Base-by-base conservation (phyloP, 495 filamentous ascomycete genomes). In the Penicillium robsamsonii region DNA sequence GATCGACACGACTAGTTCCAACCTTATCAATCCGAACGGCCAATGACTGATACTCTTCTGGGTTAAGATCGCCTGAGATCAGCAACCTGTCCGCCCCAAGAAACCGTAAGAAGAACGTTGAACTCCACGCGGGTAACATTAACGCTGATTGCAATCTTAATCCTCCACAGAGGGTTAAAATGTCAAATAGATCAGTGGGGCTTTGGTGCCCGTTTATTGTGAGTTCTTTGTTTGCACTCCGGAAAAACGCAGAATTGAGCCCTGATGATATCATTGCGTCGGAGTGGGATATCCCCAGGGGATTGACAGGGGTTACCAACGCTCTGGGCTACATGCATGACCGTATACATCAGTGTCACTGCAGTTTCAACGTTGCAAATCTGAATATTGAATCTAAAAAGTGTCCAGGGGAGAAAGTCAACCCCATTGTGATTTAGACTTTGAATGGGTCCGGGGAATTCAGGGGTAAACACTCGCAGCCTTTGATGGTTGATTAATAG, bases 131-230 rank as follows among this genome's bases (percentile, higher is more conserved):
- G 24, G 42, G 30, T 20, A 38, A n/a, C 5, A 25, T 12, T 33
- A 12, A 17, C 29, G 59, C 38, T 44, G 55, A 56, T 58, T 58
- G 40, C 24, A 56, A 59, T 54, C 10, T 52, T 15, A 27, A 3
- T 18, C 20, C 31, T 49, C 35, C 18, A 22, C 30, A n/a, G 27
- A 54, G 38, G 41, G 38, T 47, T 13, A 29, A n/a, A 22, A 37
- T 42, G 46, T 51, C 46, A 46, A 59, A 56, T 57, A 62, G 59
- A 50, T 29, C 20, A n/a, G 58, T 55, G 57, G 61, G 20, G 2
- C 18, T 5, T 27, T 17, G 33, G 2, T 4, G 2, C 22, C 25
- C n/a, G 13, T 38, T 13, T 7, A 13, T 33, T 47, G 29, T 51
- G 24, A 18, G 24, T 13, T 40, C 35, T 51, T 17, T 51, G 49